Evolutionary conservation across 345 rosid genomes (phyloP).

Genomic region (Cochlearia excelsa): DNA sequence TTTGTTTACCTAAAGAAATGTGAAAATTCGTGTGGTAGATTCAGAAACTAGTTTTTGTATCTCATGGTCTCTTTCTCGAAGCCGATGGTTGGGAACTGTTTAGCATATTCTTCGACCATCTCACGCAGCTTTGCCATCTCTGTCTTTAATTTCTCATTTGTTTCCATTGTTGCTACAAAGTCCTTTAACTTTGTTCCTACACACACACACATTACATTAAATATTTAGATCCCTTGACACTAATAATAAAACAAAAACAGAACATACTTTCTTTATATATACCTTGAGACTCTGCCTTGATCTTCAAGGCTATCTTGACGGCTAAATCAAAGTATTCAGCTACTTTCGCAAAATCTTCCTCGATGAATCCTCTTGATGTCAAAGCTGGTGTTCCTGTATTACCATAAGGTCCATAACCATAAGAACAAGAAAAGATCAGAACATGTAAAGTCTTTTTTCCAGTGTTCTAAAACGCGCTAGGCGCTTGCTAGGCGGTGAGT

Average conservation of each 20-base stretch:
- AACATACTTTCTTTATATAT: background rate
- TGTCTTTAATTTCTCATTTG: slow-evolving; percentile 50
- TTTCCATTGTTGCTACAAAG: slow-evolving; percentile 67
- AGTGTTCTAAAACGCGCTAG: too few relatives aligned
- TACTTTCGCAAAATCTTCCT: slow-evolving; percentile 85
- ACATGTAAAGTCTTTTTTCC: too few relatives aligned
- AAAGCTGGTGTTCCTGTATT: slow-evolving; percentile 88
- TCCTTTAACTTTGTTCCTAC: slow-evolving; percentile 88
- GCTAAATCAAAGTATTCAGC: slow-evolving; percentile 87
- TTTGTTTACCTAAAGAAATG: slow-evolving; percentile 35
- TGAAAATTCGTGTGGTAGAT: slow-evolving; percentile 30
- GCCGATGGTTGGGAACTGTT: slow-evolving; percentile 83
- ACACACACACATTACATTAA: background rate
- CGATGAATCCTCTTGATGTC: slow-evolving; percentile 87
- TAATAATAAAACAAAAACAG: background rate
- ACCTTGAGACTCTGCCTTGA: slow-evolving; percentile 75
- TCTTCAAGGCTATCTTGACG: slow-evolving; percentile 73
- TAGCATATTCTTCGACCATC: slow-evolving; percentile 73
- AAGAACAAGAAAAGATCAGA: too few relatives aligned
- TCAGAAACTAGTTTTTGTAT: slow-evolving; percentile 54
- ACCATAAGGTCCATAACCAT: background rate
- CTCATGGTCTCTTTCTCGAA: slow-evolving; percentile 89
- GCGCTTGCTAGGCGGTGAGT: too few relatives aligned
- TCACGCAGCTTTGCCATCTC: slow-evolving; percentile 65
- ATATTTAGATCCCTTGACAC: background rate